These are phyloP conservation scores for Thermochaetoides thermophila DNA, from an alignment of 495 filamentous ascomycete genomes.

Conservation along the genomic window DNA sequence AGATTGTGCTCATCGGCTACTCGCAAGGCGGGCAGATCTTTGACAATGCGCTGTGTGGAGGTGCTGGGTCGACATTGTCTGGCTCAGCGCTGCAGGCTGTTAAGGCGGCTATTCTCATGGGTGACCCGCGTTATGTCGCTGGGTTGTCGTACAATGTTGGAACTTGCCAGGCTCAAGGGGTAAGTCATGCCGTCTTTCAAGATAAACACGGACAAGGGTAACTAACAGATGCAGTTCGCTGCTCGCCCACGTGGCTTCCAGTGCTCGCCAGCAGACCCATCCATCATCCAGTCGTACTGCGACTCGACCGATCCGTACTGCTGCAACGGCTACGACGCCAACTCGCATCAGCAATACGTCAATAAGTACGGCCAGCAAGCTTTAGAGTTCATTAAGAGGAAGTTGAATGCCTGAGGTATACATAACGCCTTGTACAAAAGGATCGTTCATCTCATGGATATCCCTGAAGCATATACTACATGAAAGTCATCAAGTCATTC, in stretches of 20 bases:
- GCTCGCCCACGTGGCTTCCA: slow-evolving; percentile 39
- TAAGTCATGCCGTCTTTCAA: slow-evolving; percentile 24
- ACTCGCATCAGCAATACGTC: slow-evolving; percentile 46
- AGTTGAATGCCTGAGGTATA: neutral
- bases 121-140: slow-evolving; percentile 38
- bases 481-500: no score
- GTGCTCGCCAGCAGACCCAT: slow-evolving; percentile 33
- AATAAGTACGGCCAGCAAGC: slow-evolving; percentile 29
- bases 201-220: neutral
- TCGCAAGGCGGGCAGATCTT: slow-evolving; percentile 50
- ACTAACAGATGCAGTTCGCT: slow-evolving; percentile 31
- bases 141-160: slow-evolving; percentile 48
- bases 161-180: slow-evolving; percentile 38
- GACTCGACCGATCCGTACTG: slow-evolving; percentile 50
- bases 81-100: slow-evolving; percentile 27
- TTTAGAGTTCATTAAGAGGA: slow-evolving; percentile 18
- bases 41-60: slow-evolving; percentile 48
- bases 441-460: no score
- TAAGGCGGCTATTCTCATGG: slow-evolving; percentile 50
- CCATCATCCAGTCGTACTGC: slow-evolving; percentile 48
- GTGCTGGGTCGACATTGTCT: slow-evolving; percentile 33
- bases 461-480: no score
- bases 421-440: no score
- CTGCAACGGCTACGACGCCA: slow-evolving; percentile 45
- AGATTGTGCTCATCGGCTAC: slow-evolving; percentile 48